These are phyloP conservation scores for Beta corolliflora DNA, from an alignment of 179 eudicot species.

Conservation along the genomic window DNA sequence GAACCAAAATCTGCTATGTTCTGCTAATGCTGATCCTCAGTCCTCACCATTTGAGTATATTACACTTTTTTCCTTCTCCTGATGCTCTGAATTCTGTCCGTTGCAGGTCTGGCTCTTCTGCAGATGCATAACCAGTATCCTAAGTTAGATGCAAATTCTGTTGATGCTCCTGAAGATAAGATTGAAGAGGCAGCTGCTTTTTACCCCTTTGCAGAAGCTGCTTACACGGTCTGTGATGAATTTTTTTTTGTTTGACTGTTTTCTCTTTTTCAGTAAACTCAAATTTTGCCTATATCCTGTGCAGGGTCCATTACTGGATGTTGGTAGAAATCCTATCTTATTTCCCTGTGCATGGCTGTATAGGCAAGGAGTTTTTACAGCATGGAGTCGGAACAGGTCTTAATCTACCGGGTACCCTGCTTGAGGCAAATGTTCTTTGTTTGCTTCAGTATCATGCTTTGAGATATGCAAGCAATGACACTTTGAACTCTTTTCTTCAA, in stretches of 20 bases:
- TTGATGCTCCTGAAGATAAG: constrained; percentile 55
- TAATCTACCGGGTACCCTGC: constrained; percentile 34
- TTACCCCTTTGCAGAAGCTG: constrained; percentile 84
- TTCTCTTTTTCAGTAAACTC: constrained; percentile 1
- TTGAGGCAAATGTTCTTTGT: constrained; percentile 28
- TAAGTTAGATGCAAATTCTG: constrained; percentile 41
- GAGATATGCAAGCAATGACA: not conserved
- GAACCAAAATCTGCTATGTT: not conserved
- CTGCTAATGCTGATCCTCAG: not conserved
- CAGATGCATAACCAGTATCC: constrained; percentile 45
- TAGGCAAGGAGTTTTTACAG: constrained; percentile 74
- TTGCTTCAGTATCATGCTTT: constrained; percentile 13
- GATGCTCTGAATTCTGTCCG: constrained; percentile 7
- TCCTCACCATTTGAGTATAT: not conserved
- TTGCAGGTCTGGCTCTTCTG: constrained; percentile 65
- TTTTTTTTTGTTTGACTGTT: not conserved
- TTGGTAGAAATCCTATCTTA: constrained; percentile 72
- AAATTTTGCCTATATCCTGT: constrained; percentile 15
- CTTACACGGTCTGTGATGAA: constrained; percentile 58
- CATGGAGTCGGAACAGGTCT: constrained; percentile 75
- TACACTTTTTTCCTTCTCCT: not conserved
- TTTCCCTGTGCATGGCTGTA: constrained; percentile 85
- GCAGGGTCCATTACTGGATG: constrained; percentile 80
- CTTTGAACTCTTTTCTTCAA: not conserved
- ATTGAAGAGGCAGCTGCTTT: constrained; percentile 54